A percentile compares a stretch with the other conserved stretches of the same genome.
Evolutionary conservation across 2,329 filamentous ascomycete genomes (phyloP).

Genomic region (Calonectria fujianensis): DNA sequence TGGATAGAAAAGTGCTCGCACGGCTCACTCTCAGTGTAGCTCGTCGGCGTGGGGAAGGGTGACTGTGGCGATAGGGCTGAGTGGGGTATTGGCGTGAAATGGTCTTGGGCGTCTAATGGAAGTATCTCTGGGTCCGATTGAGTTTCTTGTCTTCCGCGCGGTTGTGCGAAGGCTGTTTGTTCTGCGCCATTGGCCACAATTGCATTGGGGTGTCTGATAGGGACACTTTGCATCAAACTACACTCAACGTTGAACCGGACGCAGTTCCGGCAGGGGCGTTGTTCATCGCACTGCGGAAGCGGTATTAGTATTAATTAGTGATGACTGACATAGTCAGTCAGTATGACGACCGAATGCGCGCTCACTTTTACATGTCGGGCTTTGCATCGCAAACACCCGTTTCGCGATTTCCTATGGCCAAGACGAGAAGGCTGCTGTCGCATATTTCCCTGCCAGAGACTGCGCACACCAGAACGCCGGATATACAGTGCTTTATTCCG

Average conservation of each 20-base stretch:
- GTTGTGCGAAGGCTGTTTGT: no score
- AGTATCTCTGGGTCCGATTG: no score
- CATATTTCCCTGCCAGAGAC: background rate
- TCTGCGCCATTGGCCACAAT: no score
- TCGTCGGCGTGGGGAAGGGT: background rate
- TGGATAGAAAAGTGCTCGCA: background rate
- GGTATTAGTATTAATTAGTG: no score
- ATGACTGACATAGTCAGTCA: no score
- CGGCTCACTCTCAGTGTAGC: background rate
- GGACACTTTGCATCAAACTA: constrained; percentile 25
- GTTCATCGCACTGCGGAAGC: constrained; percentile 39
- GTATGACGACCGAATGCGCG: background rate
- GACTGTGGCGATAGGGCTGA: no score
- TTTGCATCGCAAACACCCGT: constrained; percentile 3
- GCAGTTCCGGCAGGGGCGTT: constrained; percentile 42
- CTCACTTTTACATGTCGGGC: background rate
- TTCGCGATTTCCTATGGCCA: background rate
- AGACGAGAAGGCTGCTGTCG: background rate
- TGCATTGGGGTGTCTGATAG: no score
- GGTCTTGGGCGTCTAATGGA: no score
- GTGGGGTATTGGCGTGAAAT: no score
- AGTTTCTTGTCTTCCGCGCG: no score
- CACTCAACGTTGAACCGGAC: constrained; percentile 40
- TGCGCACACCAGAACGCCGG: background rate
- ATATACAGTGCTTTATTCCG: background rate